Evolutionary conservation across 2,329 filamentous ascomycete species (phyloP).

Genomic region (Plenodomus lindquistii): DNA sequence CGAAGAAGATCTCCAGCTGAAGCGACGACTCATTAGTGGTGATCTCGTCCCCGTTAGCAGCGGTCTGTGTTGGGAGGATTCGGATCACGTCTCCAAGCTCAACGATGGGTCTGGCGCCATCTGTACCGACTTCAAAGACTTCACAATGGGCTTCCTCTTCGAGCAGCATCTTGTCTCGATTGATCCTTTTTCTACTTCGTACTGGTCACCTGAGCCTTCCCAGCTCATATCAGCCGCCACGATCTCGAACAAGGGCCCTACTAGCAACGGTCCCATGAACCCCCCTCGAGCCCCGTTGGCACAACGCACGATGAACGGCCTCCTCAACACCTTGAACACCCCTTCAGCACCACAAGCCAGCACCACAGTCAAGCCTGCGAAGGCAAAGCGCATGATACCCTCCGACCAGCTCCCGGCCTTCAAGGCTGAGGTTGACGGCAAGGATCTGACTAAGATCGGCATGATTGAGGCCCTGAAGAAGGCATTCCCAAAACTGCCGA

Average conservation of each 20-base stretch:
- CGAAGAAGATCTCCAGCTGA: constrained; percentile 66
- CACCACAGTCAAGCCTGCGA: constrained; percentile 37
- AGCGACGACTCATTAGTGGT: constrained; percentile 62
- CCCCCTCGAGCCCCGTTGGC: constrained; percentile 49
- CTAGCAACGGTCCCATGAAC: constrained; percentile 38
- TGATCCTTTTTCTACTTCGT: constrained; percentile 80
- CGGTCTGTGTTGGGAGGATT: constrained; percentile 82
- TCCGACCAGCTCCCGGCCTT: constrained; percentile 67
- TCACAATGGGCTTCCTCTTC: constrained; percentile 73
- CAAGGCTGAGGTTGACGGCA: constrained; percentile 70
- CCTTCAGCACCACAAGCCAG: constrained; percentile 17
- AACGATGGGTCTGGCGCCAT: constrained; percentile 51
- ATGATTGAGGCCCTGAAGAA: constrained; percentile 76
- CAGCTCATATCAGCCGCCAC: constrained; percentile 8
- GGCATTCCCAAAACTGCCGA: constrained; percentile 71
- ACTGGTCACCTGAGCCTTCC: constrained; percentile 64
- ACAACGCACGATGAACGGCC: constrained; percentile 41
- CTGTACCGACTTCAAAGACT: constrained; percentile 59
- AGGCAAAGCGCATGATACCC: constrained; percentile 56
- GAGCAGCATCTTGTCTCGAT: constrained; percentile 63
- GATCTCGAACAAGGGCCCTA: constrained; percentile 17
- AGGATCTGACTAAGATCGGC: constrained; percentile 73
- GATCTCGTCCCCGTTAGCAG: constrained; percentile 76
- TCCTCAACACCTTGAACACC: constrained; percentile 37
- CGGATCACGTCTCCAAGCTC: constrained; percentile 45